Base-by-base conservation (phyloP, 768 basidiomycete species). In the Tephrocybe sp. region DNA sequence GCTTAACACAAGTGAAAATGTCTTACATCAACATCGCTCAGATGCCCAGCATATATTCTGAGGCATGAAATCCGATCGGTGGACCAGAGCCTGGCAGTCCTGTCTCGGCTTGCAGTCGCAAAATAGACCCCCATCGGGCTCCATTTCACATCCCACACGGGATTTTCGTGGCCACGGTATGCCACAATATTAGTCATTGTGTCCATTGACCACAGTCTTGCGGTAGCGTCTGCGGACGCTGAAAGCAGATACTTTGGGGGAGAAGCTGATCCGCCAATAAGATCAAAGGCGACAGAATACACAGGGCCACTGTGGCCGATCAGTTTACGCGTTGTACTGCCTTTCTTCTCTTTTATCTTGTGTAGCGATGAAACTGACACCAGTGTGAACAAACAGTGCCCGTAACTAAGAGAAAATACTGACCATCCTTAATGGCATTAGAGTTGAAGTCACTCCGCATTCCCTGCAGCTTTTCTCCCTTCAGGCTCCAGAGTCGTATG, bases 101-200 rank as follows among this genome's bases (percentile, higher is more conserved):
- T 75, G 68, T 99, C 97, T 47, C 97, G 75, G 60, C 94, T 95
- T 15, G 84, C 95, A 15, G 91, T 96, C 6, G 97, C 96, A 67
- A 99, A 99, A 71, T 99, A 98, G n/a, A 95, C 84, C 3, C 97
- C 95, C 77, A 93, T 86, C 9, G 97, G 96, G 62, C 92, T 95
- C 97, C 97, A 99, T 65, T 98, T 88, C 11, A 96, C 94, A 60
- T 98, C 97, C 97, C 97, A 99, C 0, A 99, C 86, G 0, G 97
- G 94, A 67, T 97, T 95, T 64, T 95, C 88, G 61, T 99, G 97
- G 0, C 97, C 96, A 28, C 93, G 81, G 65, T 94, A 99, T 5
- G 88, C 94, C 17, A 94, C 94, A 9, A 98, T 72, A 60, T 97
- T 97, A 14, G 90, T 83, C 79, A 93, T 84, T 0, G 96, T 97